Evolutionary conservation across 805 yeast genomes (phyloP).

Genomic region (Blastobotrys attinorum): DNA sequence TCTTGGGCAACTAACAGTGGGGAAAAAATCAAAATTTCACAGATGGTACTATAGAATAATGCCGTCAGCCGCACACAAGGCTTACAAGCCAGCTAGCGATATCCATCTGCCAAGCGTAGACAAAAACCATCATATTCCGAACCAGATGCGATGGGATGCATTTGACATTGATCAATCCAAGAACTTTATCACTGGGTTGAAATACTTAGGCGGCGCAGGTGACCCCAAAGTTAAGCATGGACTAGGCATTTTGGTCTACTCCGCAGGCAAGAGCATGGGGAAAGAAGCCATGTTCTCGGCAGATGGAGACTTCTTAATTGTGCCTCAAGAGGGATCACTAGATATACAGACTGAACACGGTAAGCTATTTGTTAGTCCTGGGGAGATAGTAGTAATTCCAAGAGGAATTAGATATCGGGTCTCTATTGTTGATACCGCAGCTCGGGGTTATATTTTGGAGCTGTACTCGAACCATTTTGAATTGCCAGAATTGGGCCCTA

Average conservation of each 20-base stretch:
- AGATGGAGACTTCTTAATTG: conserved; percentile 25
- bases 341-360: conserved; percentile 25
- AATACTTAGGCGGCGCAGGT: conserved; percentile 21
- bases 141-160: conserved; percentile 22
- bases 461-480: conserved; percentile 23
- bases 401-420: conserved; percentile 22
- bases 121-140: conserved; percentile 18
- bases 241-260: conserved; percentile 19
- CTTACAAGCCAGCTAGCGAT: conserved; percentile 7
- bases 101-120: background rate
- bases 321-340: conserved; percentile 21
- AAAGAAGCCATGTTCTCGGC: conserved; percentile 20
- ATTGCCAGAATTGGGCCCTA: conserved; percentile 26
- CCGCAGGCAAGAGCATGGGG: conserved; percentile 19
- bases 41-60: conserved; percentile 21
- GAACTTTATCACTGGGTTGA: conserved; percentile 17
- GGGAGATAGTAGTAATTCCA: conserved; percentile 23
- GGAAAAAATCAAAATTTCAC: background rate
- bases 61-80: conserved; percentile 20
- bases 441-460: conserved; percentile 23
- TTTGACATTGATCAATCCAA: conserved; percentile 13
- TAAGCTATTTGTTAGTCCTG: conserved; percentile 19
- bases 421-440: conserved; percentile 13
- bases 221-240: conserved; percentile 19
- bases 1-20: background rate